phyloP scores from a whole-genome alignment of 192 early-diverging fungal genomes.

The Backusella tarrabulga region DNA sequence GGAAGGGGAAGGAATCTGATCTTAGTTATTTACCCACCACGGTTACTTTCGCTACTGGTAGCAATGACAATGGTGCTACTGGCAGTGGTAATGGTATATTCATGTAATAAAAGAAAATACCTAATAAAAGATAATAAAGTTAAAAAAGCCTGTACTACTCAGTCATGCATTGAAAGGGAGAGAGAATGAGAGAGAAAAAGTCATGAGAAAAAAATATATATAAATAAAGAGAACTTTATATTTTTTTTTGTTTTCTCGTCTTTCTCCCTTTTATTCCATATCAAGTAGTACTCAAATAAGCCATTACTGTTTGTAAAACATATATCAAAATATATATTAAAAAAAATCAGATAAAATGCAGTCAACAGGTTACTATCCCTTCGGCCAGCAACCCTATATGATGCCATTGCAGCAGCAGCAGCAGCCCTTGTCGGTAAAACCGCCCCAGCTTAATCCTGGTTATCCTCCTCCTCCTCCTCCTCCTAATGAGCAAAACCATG shows the following conservation, averaged over 20 bases:
- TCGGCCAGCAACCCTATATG: conserved; percentile 4
- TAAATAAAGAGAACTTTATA: background rate
- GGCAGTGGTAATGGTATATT: background rate
- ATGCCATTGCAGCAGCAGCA: background rate
- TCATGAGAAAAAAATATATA: background rate
- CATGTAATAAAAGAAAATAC: background rate
- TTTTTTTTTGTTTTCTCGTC: background rate
- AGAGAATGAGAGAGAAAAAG: background rate
- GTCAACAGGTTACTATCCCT: conserved; percentile 2
- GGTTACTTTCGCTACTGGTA: background rate
- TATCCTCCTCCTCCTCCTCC: background rate
- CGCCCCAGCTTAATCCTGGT: background rate
- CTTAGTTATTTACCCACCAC: background rate
- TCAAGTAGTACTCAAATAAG: background rate
- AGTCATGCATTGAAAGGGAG: background rate
- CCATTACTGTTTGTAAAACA: conserved; percentile 1
- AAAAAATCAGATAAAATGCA: conserved; percentile 4
- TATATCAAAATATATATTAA: background rate
- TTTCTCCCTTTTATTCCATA: background rate
- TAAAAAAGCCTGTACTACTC: background rate
- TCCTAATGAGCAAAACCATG: background rate
- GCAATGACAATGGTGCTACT: background rate
- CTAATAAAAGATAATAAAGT: background rate
- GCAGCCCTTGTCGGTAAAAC: background rate
- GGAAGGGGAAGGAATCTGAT: background rate